phyloP scores from a whole-genome alignment of 2,329 filamentous ascomycete genomes.

The Pseudogymnoascus destructans region DNA sequence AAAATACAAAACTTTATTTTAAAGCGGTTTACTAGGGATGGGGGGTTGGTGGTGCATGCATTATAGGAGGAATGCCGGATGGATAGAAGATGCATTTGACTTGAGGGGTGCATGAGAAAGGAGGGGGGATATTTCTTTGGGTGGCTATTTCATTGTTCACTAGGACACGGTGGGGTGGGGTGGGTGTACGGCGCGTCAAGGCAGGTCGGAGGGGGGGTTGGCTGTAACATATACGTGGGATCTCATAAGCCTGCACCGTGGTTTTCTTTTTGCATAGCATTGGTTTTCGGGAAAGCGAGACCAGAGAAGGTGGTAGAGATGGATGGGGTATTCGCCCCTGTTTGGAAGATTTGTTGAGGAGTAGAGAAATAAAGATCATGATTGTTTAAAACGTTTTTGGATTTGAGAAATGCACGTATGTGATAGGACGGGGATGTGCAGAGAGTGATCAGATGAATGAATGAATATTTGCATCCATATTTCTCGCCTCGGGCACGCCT shows the following conservation, averaged over 20 bases:
- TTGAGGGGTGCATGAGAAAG: neutral
- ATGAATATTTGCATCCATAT: neutral
- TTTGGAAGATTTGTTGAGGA: neutral
- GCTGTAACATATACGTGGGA: constrained; percentile 3
- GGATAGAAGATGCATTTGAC: neutral
- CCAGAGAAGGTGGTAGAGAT: neutral
- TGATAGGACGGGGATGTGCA: neutral
- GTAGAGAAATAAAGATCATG: neutral
- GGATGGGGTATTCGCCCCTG: neutral
- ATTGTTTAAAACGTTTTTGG: neutral
- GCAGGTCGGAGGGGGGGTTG: neutral
- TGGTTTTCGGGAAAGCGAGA: neutral
- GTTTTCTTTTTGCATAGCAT: neutral
- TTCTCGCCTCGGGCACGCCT: neutral
- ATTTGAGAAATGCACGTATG: neutral
- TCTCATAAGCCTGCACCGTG: constrained; percentile 3
- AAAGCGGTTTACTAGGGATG: neutral
- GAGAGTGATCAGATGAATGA: neutral
- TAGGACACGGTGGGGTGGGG: neutral
- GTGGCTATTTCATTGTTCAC: neutral
- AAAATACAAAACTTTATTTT: neutral
- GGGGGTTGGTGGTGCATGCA: neutral
- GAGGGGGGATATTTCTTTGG: neutral
- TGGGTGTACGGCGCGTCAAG: constrained; percentile 1
- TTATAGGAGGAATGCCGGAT: neutral